These are phyloP conservation scores for Solanum ossicruentum DNA, from an alignment of 257 asterid genomes.

Conservation along the genomic window DNA sequence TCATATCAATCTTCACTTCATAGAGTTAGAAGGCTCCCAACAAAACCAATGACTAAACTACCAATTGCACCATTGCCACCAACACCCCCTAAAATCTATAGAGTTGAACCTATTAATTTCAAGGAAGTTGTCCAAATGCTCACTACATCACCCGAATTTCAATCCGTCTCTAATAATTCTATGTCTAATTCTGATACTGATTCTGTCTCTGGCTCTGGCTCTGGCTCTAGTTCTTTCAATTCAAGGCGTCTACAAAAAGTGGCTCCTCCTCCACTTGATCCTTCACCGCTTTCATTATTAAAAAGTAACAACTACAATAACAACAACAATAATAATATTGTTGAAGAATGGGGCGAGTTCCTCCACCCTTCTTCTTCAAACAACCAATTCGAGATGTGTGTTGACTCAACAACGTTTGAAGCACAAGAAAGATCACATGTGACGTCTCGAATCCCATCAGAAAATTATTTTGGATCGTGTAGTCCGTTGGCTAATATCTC, in stretches of 20 bases:
- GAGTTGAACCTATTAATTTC: slow-evolving; percentile 38
- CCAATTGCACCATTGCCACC: slow-evolving; percentile 70
- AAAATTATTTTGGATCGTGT: slow-evolving; percentile 13
- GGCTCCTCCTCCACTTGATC: slow-evolving; percentile 61
- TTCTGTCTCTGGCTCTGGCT: neutral
- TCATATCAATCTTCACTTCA: slow-evolving; percentile 28
- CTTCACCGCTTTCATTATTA: slow-evolving; percentile 6
- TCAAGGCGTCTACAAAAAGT: slow-evolving; percentile 20
- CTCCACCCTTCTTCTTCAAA: neutral
- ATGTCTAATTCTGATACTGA: neutral
- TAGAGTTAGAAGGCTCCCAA: slow-evolving; percentile 28
- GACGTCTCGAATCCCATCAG: neutral
- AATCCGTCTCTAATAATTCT: neutral
- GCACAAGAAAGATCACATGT: neutral
- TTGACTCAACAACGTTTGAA: neutral
- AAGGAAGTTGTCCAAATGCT: slow-evolving; percentile 64
- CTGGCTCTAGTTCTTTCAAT: neutral
- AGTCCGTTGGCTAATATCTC: slow-evolving; percentile 24
- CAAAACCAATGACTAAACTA: slow-evolving; percentile 23
- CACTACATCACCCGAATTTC: slow-evolving; percentile 33
- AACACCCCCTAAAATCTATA: slow-evolving; percentile 52
- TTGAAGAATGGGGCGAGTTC: neutral
- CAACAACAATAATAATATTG: neutral
- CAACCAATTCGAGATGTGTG: neutral
- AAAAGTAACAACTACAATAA: neutral